Evolutionary conservation across 2,329 filamentous ascomycete species (phyloP).

Genomic region (Phoma sp.): DNA sequence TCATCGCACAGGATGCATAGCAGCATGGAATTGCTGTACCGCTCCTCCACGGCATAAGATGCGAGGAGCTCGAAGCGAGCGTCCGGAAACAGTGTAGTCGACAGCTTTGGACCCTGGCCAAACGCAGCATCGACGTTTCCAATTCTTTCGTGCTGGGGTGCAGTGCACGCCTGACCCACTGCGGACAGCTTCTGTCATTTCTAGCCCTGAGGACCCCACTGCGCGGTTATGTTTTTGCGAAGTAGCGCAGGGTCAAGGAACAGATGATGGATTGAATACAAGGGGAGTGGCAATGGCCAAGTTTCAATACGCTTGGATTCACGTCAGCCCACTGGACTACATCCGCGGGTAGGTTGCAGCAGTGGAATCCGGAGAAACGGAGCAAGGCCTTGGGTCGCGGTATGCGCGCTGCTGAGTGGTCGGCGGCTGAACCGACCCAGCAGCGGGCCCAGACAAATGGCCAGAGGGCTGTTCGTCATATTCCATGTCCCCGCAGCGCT

Average conservation of each 20-base stretch:
- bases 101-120: neutral
- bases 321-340: constrained; percentile 12
- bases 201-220: neutral
- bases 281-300: neutral
- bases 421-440: constrained; percentile 18
- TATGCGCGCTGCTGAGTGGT: constrained; percentile 27
- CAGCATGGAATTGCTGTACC: neutral
- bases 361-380: constrained; percentile 36
- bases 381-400: constrained; percentile 7
- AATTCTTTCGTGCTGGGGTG: constrained; percentile 1
- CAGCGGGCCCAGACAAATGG: constrained; percentile 42
- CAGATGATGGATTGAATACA: neutral
- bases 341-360: constrained; percentile 21
- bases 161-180: constrained; percentile 5
- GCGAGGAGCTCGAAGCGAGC: constrained; percentile 8
- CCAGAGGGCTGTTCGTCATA: constrained; percentile 36
- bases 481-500: constrained; percentile 43
- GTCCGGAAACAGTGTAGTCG: neutral
- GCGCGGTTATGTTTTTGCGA: neutral
- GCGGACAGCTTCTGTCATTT: neutral
- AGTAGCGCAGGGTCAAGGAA: neutral
- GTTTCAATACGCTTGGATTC: neutral
- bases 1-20: neutral
- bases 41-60: neutral
- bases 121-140: neutral